Percentiles rank a stretch among this genome's conserved stretches.
These are phyloP conservation scores for Phytophthora pini DNA, from an alignment of 352 stramenopile genomes.

Conservation along the genomic window DNA sequence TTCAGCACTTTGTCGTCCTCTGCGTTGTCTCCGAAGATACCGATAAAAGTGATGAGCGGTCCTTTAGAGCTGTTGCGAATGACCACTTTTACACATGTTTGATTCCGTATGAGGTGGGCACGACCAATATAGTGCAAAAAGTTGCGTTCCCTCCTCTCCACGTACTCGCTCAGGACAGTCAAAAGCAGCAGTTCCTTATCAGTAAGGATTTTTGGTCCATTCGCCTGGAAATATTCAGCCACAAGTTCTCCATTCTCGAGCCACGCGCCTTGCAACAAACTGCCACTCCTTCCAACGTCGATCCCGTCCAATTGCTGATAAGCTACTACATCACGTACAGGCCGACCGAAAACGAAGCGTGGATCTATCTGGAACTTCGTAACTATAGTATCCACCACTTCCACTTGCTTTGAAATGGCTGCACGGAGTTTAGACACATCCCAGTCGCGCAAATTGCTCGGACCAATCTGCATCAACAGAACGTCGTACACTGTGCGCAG, in stretches of 20 bases:
- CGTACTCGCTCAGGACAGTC: conserved; percentile 27
- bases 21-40: conserved; percentile 17
- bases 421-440: conserved; percentile 46
- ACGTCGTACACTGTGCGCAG: conserved; percentile 31
- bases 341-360: conserved; percentile 37
- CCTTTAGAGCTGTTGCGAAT: conserved; percentile 32
- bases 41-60: conserved; percentile 26
- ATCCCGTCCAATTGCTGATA: conserved; percentile 20
- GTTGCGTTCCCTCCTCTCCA: conserved; percentile 24
- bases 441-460: conserved; percentile 24
- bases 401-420: conserved; percentile 36
- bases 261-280: conserved; percentile 31
- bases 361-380: conserved; percentile 25
- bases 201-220: conserved; percentile 10
- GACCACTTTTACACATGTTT: conserved; percentile 23
- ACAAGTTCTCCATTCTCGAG: conserved; percentile 33
- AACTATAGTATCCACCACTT: conserved; percentile 45
- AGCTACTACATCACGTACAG: conserved; percentile 22
- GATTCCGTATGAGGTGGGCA: background rate
- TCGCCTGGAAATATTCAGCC: conserved; percentile 21
- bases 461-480: conserved; percentile 32
- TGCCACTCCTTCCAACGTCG: conserved; percentile 20
- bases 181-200: conserved; percentile 27
- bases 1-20: conserved; percentile 19
- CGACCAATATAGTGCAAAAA: conserved; percentile 26